A percentile compares a stretch with the other conserved stretches of the same genome.
These are phyloP conservation scores for Paramecium sexaurelia DNA, from an alignment of 73 alveolate species.

Conservation along the genomic window DNA sequence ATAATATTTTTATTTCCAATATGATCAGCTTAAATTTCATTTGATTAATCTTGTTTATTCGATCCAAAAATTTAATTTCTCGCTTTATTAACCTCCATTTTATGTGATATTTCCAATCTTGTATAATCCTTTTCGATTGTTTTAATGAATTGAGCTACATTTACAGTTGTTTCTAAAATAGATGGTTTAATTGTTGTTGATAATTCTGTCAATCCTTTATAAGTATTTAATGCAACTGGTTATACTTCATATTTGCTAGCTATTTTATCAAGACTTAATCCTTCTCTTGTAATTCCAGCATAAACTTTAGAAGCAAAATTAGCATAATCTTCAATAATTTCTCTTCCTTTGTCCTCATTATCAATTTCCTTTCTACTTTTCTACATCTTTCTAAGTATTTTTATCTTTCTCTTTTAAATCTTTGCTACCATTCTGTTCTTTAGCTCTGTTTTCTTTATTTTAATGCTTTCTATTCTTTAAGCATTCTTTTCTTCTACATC, in stretches of 20 bases:
- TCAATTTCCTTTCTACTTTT: slow-evolving; percentile 93
- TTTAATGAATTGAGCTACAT: slow-evolving; percentile 58
- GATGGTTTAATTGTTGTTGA: slow-evolving; percentile 78
- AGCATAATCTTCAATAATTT: slow-evolving; percentile 96
- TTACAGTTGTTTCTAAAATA: slow-evolving; percentile 68
- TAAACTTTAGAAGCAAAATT: slow-evolving; percentile 96
- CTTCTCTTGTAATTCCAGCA: slow-evolving; percentile 98
- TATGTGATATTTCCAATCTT: slow-evolving; percentile 69
- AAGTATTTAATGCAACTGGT: slow-evolving; percentile 95
- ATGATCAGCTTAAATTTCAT: slow-evolving; percentile 68
- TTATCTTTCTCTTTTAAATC: slow-evolving; percentile 89
- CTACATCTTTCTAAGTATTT: slow-evolving; percentile 95
- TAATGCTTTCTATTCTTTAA: slow-evolving; percentile 86
- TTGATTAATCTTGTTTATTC: slow-evolving; percentile 46
- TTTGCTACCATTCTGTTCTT: slow-evolving; percentile 90
- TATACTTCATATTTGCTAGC: slow-evolving; percentile 96
- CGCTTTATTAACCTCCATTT: slow-evolving; percentile 69
- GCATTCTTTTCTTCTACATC: slow-evolving; percentile 90
- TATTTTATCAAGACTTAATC: slow-evolving; percentile 93
- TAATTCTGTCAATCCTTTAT: slow-evolving; percentile 90
- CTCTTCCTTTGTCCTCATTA: slow-evolving; percentile 86
- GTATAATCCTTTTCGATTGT: slow-evolving; percentile 68
- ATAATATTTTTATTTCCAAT: slow-evolving; percentile 59
- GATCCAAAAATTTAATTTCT: slow-evolving; percentile 60
- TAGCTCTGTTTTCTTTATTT: slow-evolving; percentile 87